Percentiles rank a stretch among this genome's conserved stretches.
phyloP scores from a whole-genome alignment of 768 basidiomycete species.

The Pleurotus tuber-regium region DNA sequence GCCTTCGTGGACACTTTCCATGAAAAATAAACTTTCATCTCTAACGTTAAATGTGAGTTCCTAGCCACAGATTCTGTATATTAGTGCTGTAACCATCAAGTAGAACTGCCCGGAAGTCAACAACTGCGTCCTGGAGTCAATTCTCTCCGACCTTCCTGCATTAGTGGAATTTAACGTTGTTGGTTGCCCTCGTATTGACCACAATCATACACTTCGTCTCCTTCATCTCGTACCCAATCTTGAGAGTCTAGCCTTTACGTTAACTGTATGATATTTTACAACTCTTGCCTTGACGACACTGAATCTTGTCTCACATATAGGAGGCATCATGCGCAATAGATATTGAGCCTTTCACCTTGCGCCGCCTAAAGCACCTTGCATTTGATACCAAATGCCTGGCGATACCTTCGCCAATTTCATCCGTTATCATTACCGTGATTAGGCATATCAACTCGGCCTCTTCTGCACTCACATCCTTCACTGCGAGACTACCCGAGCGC shows the following conservation, averaged over 20 bases:
- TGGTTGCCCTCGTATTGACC: constrained; percentile 56
- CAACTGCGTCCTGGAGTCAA: constrained; percentile 43
- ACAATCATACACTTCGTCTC: constrained; percentile 44
- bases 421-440: constrained; percentile 29
- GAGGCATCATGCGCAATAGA: constrained; percentile 30
- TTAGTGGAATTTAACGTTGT: constrained; percentile 61
- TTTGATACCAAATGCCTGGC: constrained; percentile 44
- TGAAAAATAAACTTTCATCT: constrained; percentile 44
- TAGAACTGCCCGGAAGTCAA: constrained; percentile 61
- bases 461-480: constrained; percentile 34
- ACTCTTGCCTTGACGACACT: constrained; percentile 3
- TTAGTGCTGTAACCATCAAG: not conserved
- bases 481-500: constrained; percentile 44
- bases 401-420: constrained; percentile 27
- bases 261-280: constrained; percentile 24
- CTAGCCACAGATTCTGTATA: not conserved
- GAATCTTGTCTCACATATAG: constrained; percentile 25
- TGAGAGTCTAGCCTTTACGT: constrained; percentile 59
- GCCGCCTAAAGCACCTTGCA: constrained; percentile 47
- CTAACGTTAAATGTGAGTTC: constrained; percentile 62
- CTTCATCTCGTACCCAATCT: constrained; percentile 50
- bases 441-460: constrained; percentile 26
- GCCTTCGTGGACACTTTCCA: constrained; percentile 49
- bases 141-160: constrained; percentile 47
- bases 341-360: constrained; percentile 31